Conservation (phyloP, 352 stramenopile species). For the Elongisporangium prolatum region DNA sequence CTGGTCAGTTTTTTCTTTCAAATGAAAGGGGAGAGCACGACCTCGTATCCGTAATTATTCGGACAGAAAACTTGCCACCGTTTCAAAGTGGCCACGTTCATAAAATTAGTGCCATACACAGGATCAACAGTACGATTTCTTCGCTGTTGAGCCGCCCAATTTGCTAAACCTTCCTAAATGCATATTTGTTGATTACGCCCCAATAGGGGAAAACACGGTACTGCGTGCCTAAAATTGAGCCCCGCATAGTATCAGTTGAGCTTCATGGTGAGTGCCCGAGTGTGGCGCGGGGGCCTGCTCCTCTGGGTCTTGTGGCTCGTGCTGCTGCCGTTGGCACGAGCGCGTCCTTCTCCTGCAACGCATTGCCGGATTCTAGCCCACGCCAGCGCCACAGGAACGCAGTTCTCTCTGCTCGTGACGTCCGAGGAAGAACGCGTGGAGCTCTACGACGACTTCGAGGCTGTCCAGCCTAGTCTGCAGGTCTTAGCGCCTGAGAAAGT, state of each 20-base stretch:
- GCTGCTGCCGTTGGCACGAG: constrained; percentile 7
- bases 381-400: constrained; percentile 31
- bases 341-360: constrained; percentile 10
- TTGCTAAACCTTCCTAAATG: not conserved
- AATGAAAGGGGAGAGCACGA: too few species aligned
- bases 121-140: not conserved
- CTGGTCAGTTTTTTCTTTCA: too few species aligned
- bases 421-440: constrained; percentile 44
- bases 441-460: constrained; percentile 35
- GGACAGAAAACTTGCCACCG: not conserved
- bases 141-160: not conserved
- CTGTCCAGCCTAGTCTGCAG: constrained; percentile 16
- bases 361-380: constrained; percentile 60
- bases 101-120: not conserved
- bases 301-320: constrained; percentile 7
- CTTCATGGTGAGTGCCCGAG: not conserved
- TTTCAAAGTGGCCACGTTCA: not conserved
- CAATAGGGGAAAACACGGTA: not conserved
- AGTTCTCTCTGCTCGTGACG: constrained; percentile 42
- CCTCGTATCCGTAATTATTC: not conserved
- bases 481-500: constrained; percentile 17
- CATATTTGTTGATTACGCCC: not conserved
- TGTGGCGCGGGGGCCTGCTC: not conserved
- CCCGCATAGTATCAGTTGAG: not conserved
- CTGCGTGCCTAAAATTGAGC: not conserved